Percentiles rank a stretch among this genome's conserved stretches.
Evolutionary conservation across 148 eudicot genomes (phyloP).

Genomic region (Mesembryanthemum crystallinum): DNA sequence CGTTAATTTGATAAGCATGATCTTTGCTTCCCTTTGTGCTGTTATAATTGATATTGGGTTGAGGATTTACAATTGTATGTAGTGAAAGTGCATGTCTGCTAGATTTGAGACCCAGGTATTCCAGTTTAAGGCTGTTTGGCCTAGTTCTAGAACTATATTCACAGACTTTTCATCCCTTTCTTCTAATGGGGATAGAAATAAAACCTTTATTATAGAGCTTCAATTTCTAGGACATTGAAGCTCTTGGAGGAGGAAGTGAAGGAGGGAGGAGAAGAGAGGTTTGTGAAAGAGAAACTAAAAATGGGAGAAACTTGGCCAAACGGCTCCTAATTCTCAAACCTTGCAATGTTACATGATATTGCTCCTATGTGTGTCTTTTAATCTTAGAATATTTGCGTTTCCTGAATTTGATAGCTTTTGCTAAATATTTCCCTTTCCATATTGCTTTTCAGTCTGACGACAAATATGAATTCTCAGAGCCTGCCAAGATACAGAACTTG

Average conservation of each 20-base stretch:
- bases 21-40: background rate
- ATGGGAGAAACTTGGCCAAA: too few relatives aligned
- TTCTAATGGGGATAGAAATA: too few relatives aligned
- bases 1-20: too few relatives aligned
- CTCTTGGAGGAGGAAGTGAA: too few relatives aligned
- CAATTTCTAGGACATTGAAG: too few relatives aligned
- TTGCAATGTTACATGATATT: background rate
- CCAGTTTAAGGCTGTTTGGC: too few relatives aligned
- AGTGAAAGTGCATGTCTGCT: background rate
- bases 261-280: too few relatives aligned
- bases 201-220: too few relatives aligned
- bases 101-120: background rate
- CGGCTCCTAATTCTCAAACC: too few relatives aligned
- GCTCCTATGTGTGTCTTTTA: background rate
- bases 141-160: too few relatives aligned
- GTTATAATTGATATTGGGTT: conserved; percentile 2
- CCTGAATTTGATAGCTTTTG: background rate
- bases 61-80: background rate
- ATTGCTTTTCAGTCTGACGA: conserved; percentile 75
- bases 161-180: too few relatives aligned
- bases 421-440: conserved; percentile 11
- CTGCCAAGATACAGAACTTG: conserved; percentile 68
- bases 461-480: conserved; percentile 88
- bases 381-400: background rate
- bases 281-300: too few relatives aligned